Conservation (phyloP, 2,329 filamentous ascomycete species). For the Orbilia quercus region DNA sequence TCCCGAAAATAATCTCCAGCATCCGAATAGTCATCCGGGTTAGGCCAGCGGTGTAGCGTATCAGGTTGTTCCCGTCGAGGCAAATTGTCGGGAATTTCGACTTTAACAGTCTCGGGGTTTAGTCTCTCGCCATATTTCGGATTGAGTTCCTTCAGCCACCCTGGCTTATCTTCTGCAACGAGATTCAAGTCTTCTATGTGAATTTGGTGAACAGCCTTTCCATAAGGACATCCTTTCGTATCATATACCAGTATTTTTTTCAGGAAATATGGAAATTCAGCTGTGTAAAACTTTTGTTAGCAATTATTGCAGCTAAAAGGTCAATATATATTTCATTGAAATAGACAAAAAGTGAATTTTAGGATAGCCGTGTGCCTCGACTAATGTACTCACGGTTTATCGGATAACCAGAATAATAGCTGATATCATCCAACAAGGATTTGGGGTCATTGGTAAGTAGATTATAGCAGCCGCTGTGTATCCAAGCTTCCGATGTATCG, state of each 20-base stretch:
- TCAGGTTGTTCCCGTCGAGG: neutral
- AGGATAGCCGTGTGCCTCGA: no score
- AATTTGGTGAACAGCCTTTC: neutral
- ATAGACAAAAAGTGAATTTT: no score
- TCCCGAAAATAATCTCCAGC: neutral
- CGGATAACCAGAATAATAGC: neutral
- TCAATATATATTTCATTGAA: no score
- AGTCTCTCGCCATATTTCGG: neutral
- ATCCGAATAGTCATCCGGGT: neutral
- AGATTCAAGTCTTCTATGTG: neutral
- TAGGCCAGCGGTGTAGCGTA: neutral
- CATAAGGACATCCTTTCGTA: neutral
- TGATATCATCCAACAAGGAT: neutral
- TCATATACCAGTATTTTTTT: conserved; percentile 1
- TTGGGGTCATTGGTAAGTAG: neutral
- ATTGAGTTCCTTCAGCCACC: neutral
- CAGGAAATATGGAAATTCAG: conserved; percentile 1
- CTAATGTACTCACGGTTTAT: conserved; percentile 3
- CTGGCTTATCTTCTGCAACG: neutral
- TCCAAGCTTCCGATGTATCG: neutral
- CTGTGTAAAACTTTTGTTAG: neutral
- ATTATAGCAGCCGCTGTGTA: neutral
- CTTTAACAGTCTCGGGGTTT: neutral
- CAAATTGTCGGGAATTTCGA: neutral
- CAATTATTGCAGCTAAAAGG: no score